phyloP scores from a whole-genome alignment of 306 rosid genomes.

The Fragaria vesca region DNA sequence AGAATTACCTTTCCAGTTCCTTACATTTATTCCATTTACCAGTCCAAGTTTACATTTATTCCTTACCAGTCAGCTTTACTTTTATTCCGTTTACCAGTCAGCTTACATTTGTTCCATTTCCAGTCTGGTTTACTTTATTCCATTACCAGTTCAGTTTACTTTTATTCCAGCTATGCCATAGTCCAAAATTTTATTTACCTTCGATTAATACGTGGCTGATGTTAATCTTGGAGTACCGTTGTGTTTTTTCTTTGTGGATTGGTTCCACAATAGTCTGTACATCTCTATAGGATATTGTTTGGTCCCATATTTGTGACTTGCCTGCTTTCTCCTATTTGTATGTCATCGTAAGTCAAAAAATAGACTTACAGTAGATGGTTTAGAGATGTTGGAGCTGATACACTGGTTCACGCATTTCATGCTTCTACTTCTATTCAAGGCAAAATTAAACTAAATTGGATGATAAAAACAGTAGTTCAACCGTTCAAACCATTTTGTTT shows the following conservation, averaged over 20 bases:
- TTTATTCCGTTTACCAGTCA: constrained; percentile 23
- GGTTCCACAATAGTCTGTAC: constrained; percentile 9
- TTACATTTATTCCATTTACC: constrained; percentile 26
- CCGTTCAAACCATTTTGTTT: background rate
- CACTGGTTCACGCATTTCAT: background rate
- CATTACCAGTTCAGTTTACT: constrained; percentile 10
- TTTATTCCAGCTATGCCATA: background rate
- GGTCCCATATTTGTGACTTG: constrained; percentile 10
- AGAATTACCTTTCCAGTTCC: constrained; percentile 46
- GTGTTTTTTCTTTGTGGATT: constrained; percentile 21
- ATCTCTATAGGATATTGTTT: constrained; percentile 17
- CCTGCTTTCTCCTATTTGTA: constrained; percentile 1
- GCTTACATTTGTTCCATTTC: constrained; percentile 15
- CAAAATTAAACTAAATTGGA: background rate
- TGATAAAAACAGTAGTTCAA: background rate
- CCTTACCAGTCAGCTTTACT: constrained; percentile 19
- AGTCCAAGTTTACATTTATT: constrained; percentile 18
- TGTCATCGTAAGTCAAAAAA: background rate
- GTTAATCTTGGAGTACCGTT: constrained; percentile 12
- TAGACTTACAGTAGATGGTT: background rate
- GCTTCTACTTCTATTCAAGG: background rate
- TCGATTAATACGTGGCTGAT: constrained; percentile 14
- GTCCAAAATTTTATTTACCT: constrained; percentile 10
- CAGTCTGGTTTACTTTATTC: constrained; percentile 18
- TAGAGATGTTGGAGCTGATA: background rate